Evolutionary conservation across 106 monocot genomes (phyloP), one percentile per base, ranked within the genome.

Genomic region (Xerophyta viscosa): DNA sequence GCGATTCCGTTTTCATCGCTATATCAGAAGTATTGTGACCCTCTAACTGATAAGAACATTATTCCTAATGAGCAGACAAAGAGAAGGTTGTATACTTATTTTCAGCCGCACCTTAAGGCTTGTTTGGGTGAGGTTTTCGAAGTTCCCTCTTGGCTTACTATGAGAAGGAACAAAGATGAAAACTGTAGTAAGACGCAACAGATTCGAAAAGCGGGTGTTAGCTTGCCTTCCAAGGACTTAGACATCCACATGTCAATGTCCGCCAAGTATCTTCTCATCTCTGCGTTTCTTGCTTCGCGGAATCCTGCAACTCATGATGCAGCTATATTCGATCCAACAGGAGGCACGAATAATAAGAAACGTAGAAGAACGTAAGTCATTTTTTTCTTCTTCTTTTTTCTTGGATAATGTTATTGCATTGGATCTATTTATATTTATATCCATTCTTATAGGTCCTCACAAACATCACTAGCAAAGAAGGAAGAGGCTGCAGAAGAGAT

Each of bases 241-340:
- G 90, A 86, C 51, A 74, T 98, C 62, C 86, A 98, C 41, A 90
- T 98, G 98, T 83, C 90, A 24, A 60, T 79, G 29, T 98, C 90
- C 42, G 55, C 79, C 2, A 98, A 86, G 41, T 98, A 86, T 60
- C 86, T 98, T 48, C 82, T 98, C 46, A 27, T 98, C 20, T 98
- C 98, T 50, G 82, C 90, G 19, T 98, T 98, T 63, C 72, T 98
- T 41, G 79, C 96, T 66, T 90, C 96, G 10, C 78, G 86, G 39
- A 98, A 98, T 52, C 89, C 96, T 31, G 82, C 90, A 23, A 98
- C 96, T 4, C 86, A 90, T 63, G 96, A 98, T 77, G 86, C 86
- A 27, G 37, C 85, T 20, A 57, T 98, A 20, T 98, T 98, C 44
- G 96, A 98, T 54, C 73, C 86, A 8, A 82, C 73, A 11, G 96